These are phyloP conservation scores for Monosporascus sp. DNA, from an alignment of 2,329 filamentous ascomycete species.

Conservation along the genomic window DNA sequence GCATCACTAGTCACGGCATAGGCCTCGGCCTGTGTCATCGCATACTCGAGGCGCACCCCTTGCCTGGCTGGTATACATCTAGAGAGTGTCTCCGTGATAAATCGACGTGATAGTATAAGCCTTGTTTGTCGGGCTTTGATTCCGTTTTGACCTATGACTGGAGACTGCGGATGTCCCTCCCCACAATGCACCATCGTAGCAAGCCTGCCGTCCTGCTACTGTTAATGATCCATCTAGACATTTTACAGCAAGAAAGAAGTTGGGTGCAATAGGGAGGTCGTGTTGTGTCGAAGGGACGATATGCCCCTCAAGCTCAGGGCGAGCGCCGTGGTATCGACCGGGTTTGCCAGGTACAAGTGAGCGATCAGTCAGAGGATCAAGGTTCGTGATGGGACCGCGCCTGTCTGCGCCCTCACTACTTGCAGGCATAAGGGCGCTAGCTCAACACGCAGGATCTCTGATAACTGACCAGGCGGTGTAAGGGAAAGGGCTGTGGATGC, in stretches of 20 bases:
- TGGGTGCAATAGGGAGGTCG: slow-evolving; percentile 17
- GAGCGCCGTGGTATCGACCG: no score
- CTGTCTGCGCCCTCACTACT: no score
- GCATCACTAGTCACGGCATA: slow-evolving; percentile 1
- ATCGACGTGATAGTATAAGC: slow-evolving; percentile 1
- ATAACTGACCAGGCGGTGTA: no score
- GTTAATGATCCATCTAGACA: slow-evolving; percentile 3
- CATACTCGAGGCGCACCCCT: neutral
- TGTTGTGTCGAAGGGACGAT: slow-evolving; percentile 22
- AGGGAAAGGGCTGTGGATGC: no score
- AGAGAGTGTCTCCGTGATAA: neutral
- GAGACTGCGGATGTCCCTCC: slow-evolving; percentile 1
- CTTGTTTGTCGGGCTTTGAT: neutral
- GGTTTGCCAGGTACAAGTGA: no score
- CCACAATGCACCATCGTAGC: slow-evolving; percentile 14
- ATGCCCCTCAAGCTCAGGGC: no score
- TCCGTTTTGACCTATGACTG: neutral
- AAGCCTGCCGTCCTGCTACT: slow-evolving; percentile 21
- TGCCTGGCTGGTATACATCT: neutral
- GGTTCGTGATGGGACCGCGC: no score
- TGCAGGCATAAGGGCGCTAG: no score
- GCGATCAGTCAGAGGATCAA: no score
- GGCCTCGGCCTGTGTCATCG: neutral
- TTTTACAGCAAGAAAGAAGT: slow-evolving; percentile 9
- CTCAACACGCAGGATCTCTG: no score